Evolutionary conservation across 163 green algal species (phyloP).

Genomic region (Chloromonas sp.): DNA sequence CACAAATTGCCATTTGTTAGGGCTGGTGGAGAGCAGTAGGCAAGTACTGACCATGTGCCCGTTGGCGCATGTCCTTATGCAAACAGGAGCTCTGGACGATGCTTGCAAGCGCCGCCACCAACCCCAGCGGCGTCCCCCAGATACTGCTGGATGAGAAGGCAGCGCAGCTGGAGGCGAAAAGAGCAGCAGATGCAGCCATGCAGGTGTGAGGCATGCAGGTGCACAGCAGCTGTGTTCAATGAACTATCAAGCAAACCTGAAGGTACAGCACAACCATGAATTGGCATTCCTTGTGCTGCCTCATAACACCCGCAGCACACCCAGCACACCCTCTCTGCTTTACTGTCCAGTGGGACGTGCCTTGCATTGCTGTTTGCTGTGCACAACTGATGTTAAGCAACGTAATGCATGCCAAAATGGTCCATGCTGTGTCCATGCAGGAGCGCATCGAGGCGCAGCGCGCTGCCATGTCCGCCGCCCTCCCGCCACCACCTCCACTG

Average conservation of each 20-base stretch:
- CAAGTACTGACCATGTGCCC: too few species aligned
- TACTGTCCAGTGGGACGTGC: neutral
- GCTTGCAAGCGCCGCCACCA: constrained; percentile 73
- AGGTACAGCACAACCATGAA: neutral
- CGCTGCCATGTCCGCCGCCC: neutral
- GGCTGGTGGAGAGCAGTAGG: too few species aligned
- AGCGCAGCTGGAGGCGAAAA: constrained; percentile 47
- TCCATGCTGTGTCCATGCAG: neutral
- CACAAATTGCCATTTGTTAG: too few species aligned
- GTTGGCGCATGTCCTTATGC: neutral
- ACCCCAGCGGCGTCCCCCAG: constrained; percentile 77
- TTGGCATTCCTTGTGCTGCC: neutral
- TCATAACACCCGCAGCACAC: neutral
- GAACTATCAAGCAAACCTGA: neutral
- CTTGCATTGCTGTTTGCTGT: too few species aligned
- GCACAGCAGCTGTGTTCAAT: neutral
- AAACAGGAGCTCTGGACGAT: constrained; percentile 88
- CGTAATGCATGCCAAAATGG: too few species aligned
- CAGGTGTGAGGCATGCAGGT: neutral
- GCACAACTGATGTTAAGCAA: too few species aligned
- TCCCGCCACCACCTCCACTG: neutral
- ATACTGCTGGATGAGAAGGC: constrained; percentile 86
- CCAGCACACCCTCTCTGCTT: neutral
- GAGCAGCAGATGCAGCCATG: neutral
- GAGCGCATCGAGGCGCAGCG: neutral